Conservation (phyloP, 805 yeast species). For the Vanderwaltozyma polyspora region DNA sequence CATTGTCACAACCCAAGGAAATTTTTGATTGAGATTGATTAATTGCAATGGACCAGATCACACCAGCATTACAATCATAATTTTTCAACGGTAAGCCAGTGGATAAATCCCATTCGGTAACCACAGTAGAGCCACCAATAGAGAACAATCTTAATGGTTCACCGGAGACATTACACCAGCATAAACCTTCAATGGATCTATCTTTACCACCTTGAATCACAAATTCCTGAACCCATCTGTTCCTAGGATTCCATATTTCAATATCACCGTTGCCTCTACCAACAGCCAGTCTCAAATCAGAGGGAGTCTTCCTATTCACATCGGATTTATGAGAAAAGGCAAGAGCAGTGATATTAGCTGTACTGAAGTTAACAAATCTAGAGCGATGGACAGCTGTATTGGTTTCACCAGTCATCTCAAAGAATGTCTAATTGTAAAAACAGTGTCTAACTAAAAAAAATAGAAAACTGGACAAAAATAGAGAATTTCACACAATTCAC, state of each 20-base stretch:
- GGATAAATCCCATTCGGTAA: slow-evolving; percentile 84
- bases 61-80: slow-evolving; percentile 85
- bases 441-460: no score
- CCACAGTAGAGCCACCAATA: slow-evolving; percentile 82
- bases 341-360: slow-evolving; percentile 72
- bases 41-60: slow-evolving; percentile 79
- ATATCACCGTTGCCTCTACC: slow-evolving; percentile 92
- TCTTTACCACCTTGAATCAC: slow-evolving; percentile 69
- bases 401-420: slow-evolving; percentile 2
- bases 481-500: no score
- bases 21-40: slow-evolving; percentile 50
- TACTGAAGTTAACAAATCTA: slow-evolving; percentile 79
- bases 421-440: no score
- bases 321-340: slow-evolving; percentile 59
- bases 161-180: slow-evolving; percentile 52
- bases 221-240: slow-evolving; percentile 70
- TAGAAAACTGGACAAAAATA: no score
- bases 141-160: slow-evolving; percentile 68
- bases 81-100: slow-evolving; percentile 64
- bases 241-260: slow-evolving; percentile 87
- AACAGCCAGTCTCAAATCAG: slow-evolving; percentile 66
- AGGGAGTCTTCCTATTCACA: slow-evolving; percentile 33
- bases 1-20: slow-evolving; percentile 93
- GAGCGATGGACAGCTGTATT: slow-evolving; percentile 56
- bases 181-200: slow-evolving; percentile 78